Percentiles rank a stretch among this genome's conserved stretches.
These are phyloP conservation scores for Balakata baccata DNA, from an alignment of 345 rosid genomes.

Conservation along the genomic window DNA sequence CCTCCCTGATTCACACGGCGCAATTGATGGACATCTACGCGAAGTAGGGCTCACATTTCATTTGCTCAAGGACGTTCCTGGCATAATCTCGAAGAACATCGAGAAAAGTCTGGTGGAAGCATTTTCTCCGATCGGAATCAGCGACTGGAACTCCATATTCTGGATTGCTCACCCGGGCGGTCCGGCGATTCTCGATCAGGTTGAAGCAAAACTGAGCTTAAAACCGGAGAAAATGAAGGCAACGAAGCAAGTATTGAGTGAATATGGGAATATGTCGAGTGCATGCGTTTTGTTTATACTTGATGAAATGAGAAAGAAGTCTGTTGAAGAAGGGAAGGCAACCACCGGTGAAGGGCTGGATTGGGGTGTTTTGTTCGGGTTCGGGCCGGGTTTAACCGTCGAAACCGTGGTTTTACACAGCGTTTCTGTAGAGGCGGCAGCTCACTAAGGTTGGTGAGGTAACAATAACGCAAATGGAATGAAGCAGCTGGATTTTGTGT, in stretches of 20 bases:
- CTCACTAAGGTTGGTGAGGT: not conserved
- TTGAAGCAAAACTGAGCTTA: slow-evolving; percentile 12
- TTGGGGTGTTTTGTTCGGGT: slow-evolving; percentile 24
- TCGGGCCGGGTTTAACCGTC: slow-evolving; percentile 22
- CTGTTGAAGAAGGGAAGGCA: slow-evolving; percentile 15
- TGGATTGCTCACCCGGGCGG: slow-evolving; percentile 28
- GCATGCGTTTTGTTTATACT: slow-evolving; percentile 22
- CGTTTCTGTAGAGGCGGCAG: not conserved
- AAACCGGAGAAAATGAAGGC: slow-evolving; percentile 20
- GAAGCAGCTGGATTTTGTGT: too few species aligned
- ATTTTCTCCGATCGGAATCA: slow-evolving; percentile 22
- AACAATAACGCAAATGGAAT: too few species aligned
- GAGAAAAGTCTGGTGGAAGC: slow-evolving; percentile 26
- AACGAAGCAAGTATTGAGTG: slow-evolving; percentile 13
- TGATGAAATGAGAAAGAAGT: slow-evolving; percentile 23
- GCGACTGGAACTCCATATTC: slow-evolving; percentile 25
- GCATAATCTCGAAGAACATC: slow-evolving; percentile 19
- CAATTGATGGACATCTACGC: slow-evolving; percentile 23
- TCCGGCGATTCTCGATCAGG: slow-evolving; percentile 25
- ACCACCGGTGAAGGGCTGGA: slow-evolving; percentile 26
- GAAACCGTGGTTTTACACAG: slow-evolving; percentile 24
- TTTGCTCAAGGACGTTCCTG: slow-evolving; percentile 20
- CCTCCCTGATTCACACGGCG: slow-evolving; percentile 21
- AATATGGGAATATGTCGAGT: slow-evolving; percentile 25
- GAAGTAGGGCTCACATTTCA: slow-evolving; percentile 23